Evolutionary conservation across 1,284 basidiomycete species (phyloP).

Genomic region (Filobasidium uniguttulatum): DNA sequence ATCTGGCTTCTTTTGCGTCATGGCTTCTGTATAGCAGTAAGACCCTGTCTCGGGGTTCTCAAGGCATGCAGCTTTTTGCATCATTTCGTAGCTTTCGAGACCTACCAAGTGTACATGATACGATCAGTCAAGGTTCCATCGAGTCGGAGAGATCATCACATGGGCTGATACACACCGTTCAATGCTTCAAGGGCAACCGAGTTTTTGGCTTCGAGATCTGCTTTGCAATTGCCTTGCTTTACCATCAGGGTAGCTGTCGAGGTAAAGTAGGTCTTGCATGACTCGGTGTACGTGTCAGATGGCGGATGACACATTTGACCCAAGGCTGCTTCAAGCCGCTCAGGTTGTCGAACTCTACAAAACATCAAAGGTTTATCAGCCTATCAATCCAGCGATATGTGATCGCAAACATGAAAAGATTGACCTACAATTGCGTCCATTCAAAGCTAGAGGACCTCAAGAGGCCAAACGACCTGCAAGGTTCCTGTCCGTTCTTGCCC

Average conservation of each 20-base stretch:
- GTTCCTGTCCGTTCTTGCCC: neutral
- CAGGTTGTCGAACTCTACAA: neutral
- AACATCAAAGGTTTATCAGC: neutral
- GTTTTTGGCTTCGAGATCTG: constrained; percentile 19
- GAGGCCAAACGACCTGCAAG: constrained; percentile 10
- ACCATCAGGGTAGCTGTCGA: constrained; percentile 17
- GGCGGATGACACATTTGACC: constrained; percentile 12
- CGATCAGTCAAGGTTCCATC: neutral
- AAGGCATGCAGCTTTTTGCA: constrained; percentile 25
- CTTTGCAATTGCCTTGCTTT: constrained; percentile 24
- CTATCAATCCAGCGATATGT: neutral
- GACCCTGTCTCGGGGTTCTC: constrained; percentile 22
- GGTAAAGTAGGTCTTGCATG: constrained; percentile 23
- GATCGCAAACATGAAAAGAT: neutral
- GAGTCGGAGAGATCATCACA: neutral
- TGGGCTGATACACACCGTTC: constrained; percentile 1
- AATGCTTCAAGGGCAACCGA: constrained; percentile 20
- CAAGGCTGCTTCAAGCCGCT: constrained; percentile 7
- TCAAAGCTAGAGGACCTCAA: constrained; percentile 8
- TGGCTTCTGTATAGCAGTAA: constrained; percentile 33
- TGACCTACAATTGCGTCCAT: constrained; percentile 13
- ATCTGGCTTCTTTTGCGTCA: constrained; percentile 23
- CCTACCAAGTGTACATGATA: constrained; percentile 10
- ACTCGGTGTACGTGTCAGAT: neutral
- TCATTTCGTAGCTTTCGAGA: constrained; percentile 29